Evolutionary conservation across 805 yeast species (phyloP).

Genomic region (Wickerhamiella sorbophila): DNA sequence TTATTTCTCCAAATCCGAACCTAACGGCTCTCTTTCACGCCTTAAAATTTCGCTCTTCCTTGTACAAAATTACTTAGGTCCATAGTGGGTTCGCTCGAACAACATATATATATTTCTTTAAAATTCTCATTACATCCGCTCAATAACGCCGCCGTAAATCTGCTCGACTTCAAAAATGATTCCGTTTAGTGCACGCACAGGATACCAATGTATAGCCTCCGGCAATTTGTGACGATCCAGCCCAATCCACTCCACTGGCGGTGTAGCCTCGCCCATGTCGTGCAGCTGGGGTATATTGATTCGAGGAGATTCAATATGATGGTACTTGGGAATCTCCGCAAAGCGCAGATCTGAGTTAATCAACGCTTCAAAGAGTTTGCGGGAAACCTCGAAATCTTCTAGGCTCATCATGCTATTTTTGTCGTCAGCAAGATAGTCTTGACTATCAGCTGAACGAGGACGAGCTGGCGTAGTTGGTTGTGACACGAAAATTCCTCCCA

Average conservation of each 20-base stretch:
- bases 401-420: not conserved
- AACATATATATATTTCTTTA: too few relatives aligned
- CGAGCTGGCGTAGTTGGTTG: not conserved
- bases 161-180: slow-evolving; percentile 51
- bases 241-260: slow-evolving; percentile 98
- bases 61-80: too few relatives aligned
- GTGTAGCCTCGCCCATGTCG: slow-evolving; percentile 93
- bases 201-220: slow-evolving; percentile 66
- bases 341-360: not conserved
- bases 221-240: slow-evolving; percentile 79
- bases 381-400: not conserved
- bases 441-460: not conserved
- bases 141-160: slow-evolving; percentile 11
- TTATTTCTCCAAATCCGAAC: too few relatives aligned
- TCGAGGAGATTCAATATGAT: slow-evolving; percentile 55
- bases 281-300: slow-evolving; percentile 81
- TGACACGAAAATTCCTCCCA: not conserved
- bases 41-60: too few relatives aligned
- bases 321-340: not conserved
- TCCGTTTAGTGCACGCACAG: slow-evolving; percentile 59
- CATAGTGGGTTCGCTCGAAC: too few relatives aligned
- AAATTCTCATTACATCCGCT: slow-evolving; percentile 9
- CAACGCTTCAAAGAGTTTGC: not conserved
- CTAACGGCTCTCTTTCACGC: too few relatives aligned
- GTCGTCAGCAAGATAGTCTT: not conserved